Base-by-base conservation (phyloP, 192 early-diverging fungal species). In the Thoreauomyces humboldtii region DNA sequence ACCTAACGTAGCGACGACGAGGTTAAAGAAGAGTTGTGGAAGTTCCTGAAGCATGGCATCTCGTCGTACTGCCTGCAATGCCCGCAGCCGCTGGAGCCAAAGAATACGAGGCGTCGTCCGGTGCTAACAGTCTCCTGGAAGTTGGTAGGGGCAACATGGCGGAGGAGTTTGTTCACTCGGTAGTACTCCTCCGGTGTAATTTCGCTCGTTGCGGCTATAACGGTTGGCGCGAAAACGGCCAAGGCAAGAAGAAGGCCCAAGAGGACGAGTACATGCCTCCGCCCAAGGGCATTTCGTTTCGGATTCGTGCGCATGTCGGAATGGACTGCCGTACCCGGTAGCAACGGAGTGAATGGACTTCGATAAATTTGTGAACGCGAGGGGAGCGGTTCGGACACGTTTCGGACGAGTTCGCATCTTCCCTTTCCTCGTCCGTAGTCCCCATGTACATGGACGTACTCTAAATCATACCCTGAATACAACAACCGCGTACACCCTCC, bases 91-190 rank as follows among this genome's bases (percentile, higher is more conserved):
- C 41, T 51, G 7, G 65, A 42, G 28, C 72, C 72, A 33, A 67
- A 73, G 59, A 73, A 73, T 9, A 73, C 42, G 1, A 73, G 45
- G 43, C 57, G 53, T 34, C 29, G 15, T 24, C 71, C 71, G 4
- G 12, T 53, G 17, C 45, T 35, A 12, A 63, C 43, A 12, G 65
- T 61, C 22, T 24, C 34, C 15, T 22, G 15, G 33, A 67, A 61
- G 6, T 41, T 41, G 1, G 12, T 17, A 6, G 58, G 57, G 15
- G 12, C 19, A n/a, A 61, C 17, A 32, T 45, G 47, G 17, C 24
- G 7, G 31, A 61, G 29, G 2, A 29, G 11, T 1, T 37, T 34
- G 21, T 61, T 22, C 15, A 46, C 55, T 14, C 46, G 45, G 19
- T 29, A 5, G 43, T 67, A 67, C 9, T 11, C 57, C 19, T 14